Conservation (phyloP, 768 basidiomycete species). For the Kwoniella bestiolae region DNA sequence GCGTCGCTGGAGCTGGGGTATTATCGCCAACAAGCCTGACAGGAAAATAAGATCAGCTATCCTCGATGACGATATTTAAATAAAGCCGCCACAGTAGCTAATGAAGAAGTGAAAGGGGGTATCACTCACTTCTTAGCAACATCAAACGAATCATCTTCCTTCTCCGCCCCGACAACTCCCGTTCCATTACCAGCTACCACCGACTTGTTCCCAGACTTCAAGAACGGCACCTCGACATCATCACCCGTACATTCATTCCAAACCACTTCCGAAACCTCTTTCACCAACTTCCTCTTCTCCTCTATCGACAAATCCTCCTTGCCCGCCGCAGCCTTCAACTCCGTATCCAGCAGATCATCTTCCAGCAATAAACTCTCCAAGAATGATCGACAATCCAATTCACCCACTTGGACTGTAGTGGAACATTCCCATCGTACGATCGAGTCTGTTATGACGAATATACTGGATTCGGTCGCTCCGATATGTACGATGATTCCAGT, state of each 20-base stretch:
- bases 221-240: slow-evolving; percentile 39
- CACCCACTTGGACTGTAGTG: slow-evolving; percentile 42
- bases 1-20: slow-evolving; percentile 28
- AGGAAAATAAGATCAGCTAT: too few species aligned
- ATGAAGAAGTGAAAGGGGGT: background rate
- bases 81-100: too few species aligned
- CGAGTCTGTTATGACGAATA: slow-evolving; percentile 45
- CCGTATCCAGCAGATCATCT: slow-evolving; percentile 33
- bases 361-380: slow-evolving; percentile 37
- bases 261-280: slow-evolving; percentile 39
- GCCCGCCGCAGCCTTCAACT: slow-evolving; percentile 21
- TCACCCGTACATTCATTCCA: slow-evolving; percentile 46
- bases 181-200: slow-evolving; percentile 12
- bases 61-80: too few species aligned
- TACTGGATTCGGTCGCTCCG: slow-evolving; percentile 31
- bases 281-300: slow-evolving; percentile 33
- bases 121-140: slow-evolving; percentile 53
- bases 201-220: slow-evolving; percentile 18
- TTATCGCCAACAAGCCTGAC: slow-evolving; percentile 45
- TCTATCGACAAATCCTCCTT: slow-evolving; percentile 8
- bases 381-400: slow-evolving; percentile 39
- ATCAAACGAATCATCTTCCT: slow-evolving; percentile 51
- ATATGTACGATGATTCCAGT: slow-evolving; percentile 51
- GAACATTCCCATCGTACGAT: slow-evolving; percentile 48
- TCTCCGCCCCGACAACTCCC: slow-evolving; percentile 28